These are phyloP conservation scores for Ilyonectria mors-panacis DNA, from an alignment of 2,329 filamentous ascomycete genomes.

Conservation along the genomic window DNA sequence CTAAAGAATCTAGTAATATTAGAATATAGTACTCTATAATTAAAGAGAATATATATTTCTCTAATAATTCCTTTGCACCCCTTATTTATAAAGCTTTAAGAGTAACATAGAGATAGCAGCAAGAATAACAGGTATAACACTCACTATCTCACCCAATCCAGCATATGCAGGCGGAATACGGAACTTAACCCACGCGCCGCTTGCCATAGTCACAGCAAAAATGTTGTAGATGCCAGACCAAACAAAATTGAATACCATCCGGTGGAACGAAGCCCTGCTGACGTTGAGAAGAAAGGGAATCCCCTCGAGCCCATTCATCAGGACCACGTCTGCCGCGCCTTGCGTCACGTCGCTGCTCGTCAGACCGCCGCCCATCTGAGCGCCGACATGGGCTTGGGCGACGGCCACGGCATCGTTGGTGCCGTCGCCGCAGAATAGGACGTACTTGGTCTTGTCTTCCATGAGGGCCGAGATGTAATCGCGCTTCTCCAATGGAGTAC, in stretches of 20 bases:
- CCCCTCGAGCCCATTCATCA: slow-evolving; percentile 67
- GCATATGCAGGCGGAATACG: slow-evolving; percentile 67
- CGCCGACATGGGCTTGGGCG: slow-evolving; percentile 71
- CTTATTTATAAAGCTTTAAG: background rate
- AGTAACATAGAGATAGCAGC: slow-evolving; percentile 50
- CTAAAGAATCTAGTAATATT: no score
- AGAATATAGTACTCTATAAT: no score
- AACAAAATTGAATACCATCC: slow-evolving; percentile 72
- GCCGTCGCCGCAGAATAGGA: slow-evolving; percentile 75
- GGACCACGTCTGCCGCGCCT: slow-evolving; percentile 70
- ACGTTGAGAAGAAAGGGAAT: slow-evolving; percentile 68
- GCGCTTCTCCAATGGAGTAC: slow-evolving; percentile 68
- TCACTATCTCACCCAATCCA: slow-evolving; percentile 76
- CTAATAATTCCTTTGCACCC: no score
- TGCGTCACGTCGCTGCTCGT: slow-evolving; percentile 67
- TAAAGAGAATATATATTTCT: no score
- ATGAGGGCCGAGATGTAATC: slow-evolving; percentile 60
- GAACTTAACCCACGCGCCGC: slow-evolving; percentile 69
- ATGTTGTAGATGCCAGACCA: slow-evolving; percentile 76
- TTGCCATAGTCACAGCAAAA: slow-evolving; percentile 72
- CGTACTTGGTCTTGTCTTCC: slow-evolving; percentile 43
- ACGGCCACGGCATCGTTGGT: slow-evolving; percentile 76
- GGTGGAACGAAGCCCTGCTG: slow-evolving; percentile 52
- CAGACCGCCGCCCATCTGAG: slow-evolving; percentile 63
- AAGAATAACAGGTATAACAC: slow-evolving; percentile 73